A percentile compares a stretch with the other conserved stretches of the same genome.
Conservation (phyloP, 1,139 yeast species). For the Pichia sp. region DNA sequence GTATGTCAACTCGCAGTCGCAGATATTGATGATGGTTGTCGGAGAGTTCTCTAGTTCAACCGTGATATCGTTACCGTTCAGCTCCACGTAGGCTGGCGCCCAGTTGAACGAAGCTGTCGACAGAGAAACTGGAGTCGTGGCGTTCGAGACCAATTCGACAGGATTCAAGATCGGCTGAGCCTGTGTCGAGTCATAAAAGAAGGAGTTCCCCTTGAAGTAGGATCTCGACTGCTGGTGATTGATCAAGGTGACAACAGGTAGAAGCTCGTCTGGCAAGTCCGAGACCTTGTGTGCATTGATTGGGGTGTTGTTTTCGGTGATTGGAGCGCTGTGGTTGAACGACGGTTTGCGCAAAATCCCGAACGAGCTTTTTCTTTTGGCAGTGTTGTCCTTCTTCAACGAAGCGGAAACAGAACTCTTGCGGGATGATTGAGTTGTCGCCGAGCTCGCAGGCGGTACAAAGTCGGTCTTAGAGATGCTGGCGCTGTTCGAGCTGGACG, state of each 20-base stretch:
- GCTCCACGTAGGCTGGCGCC: constrained; percentile 30
- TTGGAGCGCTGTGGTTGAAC: constrained; percentile 8
- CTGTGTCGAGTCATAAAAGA: constrained; percentile 10
- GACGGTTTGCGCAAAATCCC: constrained; percentile 10
- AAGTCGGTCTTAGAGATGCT: background rate
- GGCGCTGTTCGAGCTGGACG: background rate
- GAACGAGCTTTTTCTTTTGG: background rate
- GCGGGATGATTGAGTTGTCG: background rate
- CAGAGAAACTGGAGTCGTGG: background rate
- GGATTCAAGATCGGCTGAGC: background rate
- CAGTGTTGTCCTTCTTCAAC: background rate
- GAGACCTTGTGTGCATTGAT: constrained; percentile 3
- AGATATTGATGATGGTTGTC: constrained; percentile 47
- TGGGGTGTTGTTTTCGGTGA: background rate
- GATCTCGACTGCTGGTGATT: constrained; percentile 48
- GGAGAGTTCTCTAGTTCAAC: constrained; percentile 38
- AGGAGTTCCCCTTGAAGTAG: constrained; percentile 41
- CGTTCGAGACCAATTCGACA: background rate
- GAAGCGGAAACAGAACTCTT: background rate
- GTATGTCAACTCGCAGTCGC: constrained; percentile 39
- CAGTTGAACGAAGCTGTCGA: constrained; percentile 16
- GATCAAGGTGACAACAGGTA: constrained; percentile 50
- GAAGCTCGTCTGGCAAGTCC: constrained; percentile 43
- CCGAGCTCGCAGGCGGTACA: background rate
- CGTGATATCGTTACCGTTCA: constrained; percentile 50